Base-by-base conservation (phyloP, 2,329 filamentous ascomycete species). In the Davidsoniella virescens region DNA sequence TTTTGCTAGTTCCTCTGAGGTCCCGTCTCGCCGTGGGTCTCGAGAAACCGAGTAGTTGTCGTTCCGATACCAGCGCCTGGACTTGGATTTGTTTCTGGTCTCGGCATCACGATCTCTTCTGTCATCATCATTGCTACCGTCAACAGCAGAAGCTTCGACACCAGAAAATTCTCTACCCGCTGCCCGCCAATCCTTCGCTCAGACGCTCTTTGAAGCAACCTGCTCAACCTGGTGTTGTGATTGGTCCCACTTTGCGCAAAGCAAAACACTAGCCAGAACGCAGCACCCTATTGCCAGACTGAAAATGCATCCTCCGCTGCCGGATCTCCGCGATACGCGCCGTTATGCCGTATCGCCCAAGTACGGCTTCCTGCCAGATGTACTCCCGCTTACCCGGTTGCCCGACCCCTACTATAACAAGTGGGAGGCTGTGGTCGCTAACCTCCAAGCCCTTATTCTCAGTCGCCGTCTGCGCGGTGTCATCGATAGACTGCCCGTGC, bases 331-430 rank as follows among this genome's bases (percentile, higher is more conserved):
- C 63, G 82, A 93, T 65, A 44, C 37, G 16, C 45, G 49, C 29
- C 48, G 45, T 40, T 94, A 93, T 67, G 85, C 83, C 66, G 77
- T 87, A 64, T 85, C 84, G 56, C 69, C 76, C 54, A 71, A 78
- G 52, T 78, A 87, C 67, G 92, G 92, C 60, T 98, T 98, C 68
- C 76, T 98, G 49, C 87, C 92, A 2, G 72, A 84, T 55, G 79
- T 86, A 56, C 68, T 84, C 36, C 92, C 92, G 40, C 71, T 96
- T 55, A 80, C 85, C 54, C 70, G 77, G 50, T 78, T 98, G 12
- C 84, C 87, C 8, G 84, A 95, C 61, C 76, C 83, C 2, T 96
- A 95, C 70, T 98, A 96, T 66, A 81, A 84, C 64, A 86, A 87
- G 61, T 98, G 92, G 92, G 92, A 98, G 67, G 77, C 82, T 43